Evolutionary conservation across 2,329 filamentous ascomycete genomes (phyloP).

Genomic region (Chaetomium sp.): DNA sequence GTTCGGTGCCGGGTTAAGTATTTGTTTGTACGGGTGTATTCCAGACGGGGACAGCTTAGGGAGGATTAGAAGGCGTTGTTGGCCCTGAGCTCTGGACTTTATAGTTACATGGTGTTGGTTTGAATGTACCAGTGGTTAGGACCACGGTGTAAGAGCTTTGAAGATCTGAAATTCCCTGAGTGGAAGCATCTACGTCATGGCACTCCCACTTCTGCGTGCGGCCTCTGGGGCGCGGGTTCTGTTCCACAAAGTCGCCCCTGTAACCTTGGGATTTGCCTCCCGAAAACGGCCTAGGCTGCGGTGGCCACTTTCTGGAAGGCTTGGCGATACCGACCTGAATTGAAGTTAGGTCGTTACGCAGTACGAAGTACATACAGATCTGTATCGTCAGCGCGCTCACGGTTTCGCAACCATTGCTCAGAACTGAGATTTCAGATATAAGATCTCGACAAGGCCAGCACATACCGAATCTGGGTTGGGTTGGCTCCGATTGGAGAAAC

Average conservation of each 20-base stretch:
- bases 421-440: background rate
- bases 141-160: background rate
- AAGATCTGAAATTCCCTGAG: background rate
- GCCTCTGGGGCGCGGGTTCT: background rate
- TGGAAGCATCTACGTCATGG: slow-evolving; percentile 16
- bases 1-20: background rate
- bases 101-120: background rate
- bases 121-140: background rate
- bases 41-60: background rate
- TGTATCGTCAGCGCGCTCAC: background rate
- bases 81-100: background rate
- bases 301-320: slow-evolving; percentile 21
- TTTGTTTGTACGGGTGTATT: background rate
- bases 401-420: slow-evolving; percentile 3
- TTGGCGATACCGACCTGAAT: slow-evolving; percentile 10
- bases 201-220: background rate
- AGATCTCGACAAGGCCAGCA: background rate
- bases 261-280: slow-evolving; percentile 1
- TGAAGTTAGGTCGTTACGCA: background rate
- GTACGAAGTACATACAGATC: background rate
- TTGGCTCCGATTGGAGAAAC: background rate
- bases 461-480: background rate
- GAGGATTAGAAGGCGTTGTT: slow-evolving; percentile 14
- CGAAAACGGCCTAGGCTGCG: slow-evolving; percentile 12
- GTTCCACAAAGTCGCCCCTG: background rate